A percentile compares a stretch with the other conserved stretches of the same genome.
phyloP scores from a whole-genome alignment of 306 rosid species.

The Prunus dulcis region DNA sequence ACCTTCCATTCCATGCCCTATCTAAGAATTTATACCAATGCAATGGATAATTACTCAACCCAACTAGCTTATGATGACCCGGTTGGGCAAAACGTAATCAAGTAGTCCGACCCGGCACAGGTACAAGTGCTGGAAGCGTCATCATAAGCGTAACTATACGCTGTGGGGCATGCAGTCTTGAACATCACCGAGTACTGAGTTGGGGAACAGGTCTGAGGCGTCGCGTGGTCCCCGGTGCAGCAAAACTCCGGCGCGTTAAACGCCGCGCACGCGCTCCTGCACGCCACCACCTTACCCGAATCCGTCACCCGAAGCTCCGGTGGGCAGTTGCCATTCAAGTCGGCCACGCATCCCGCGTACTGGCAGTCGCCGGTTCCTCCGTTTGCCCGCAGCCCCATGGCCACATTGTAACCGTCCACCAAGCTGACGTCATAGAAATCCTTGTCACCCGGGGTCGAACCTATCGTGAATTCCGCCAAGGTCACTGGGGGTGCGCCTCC shows the following conservation, averaged over 20 bases:
- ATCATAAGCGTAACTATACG: slow-evolving; percentile 89
- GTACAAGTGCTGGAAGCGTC: slow-evolving; percentile 92
- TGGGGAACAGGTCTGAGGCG: slow-evolving; percentile 73
- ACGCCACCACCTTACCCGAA: slow-evolving; percentile 58
- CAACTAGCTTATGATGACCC: slow-evolving; percentile 11
- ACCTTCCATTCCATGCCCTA: no score
- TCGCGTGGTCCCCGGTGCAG: slow-evolving; percentile 72
- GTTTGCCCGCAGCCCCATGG: slow-evolving; percentile 60
- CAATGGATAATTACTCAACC: background rate
- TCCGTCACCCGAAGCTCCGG: slow-evolving; percentile 47
- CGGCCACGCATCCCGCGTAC: slow-evolving; percentile 74
- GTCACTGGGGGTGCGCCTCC: slow-evolving; percentile 72
- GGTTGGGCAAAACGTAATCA: slow-evolving; percentile 65
- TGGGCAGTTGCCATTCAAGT: slow-evolving; percentile 61
- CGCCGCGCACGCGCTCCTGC: slow-evolving; percentile 84
- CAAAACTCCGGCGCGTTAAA: slow-evolving; percentile 65
- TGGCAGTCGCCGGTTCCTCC: slow-evolving; percentile 85
- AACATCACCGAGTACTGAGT: slow-evolving; percentile 73
- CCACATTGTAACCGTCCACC: slow-evolving; percentile 90
- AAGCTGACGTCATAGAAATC: slow-evolving; percentile 90
- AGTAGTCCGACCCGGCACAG: slow-evolving; percentile 65
- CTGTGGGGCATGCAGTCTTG: slow-evolving; percentile 82
- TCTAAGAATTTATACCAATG: background rate
- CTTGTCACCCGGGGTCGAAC: slow-evolving; percentile 19
- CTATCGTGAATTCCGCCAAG: slow-evolving; percentile 66